Evolutionary conservation across 345 rosid species (phyloP).

Genomic region (Trapa incisa): DNA sequence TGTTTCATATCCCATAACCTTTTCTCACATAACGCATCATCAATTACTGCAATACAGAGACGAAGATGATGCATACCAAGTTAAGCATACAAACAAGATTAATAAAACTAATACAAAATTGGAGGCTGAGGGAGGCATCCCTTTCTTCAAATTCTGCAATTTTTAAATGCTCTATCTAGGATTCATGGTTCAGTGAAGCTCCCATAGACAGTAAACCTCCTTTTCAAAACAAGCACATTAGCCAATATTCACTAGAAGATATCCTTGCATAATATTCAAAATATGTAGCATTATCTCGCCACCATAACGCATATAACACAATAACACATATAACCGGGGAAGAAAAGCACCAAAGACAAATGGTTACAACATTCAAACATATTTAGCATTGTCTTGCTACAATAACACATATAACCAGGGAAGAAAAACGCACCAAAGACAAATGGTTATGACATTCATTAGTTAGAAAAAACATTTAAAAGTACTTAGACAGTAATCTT

Average conservation of each 20-base stretch:
- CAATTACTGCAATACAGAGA: slow-evolving; percentile 52
- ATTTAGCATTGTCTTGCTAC: not conserved
- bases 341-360: not conserved
- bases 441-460: not conserved
- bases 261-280: not conserved
- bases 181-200: not conserved
- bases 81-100: not conserved
- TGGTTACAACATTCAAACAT: not conserved
- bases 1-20: slow-evolving; percentile 99
- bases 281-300: not conserved
- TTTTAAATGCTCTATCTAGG: not conserved
- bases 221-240: not conserved
- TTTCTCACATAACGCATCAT: slow-evolving; percentile 75
- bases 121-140: not conserved
- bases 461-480: not conserved
- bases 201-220: not conserved
- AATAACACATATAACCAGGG: not conserved
- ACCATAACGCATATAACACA: not conserved
- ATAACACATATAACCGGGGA: not conserved
- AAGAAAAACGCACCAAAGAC: not conserved
- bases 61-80: slow-evolving; percentile 1
- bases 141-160: not conserved
- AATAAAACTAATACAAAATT: not conserved
- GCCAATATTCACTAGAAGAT: not conserved
- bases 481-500: not conserved